phyloP scores from a whole-genome alignment of 306 rosid genomes.

The Sophora flavescens region DNA sequence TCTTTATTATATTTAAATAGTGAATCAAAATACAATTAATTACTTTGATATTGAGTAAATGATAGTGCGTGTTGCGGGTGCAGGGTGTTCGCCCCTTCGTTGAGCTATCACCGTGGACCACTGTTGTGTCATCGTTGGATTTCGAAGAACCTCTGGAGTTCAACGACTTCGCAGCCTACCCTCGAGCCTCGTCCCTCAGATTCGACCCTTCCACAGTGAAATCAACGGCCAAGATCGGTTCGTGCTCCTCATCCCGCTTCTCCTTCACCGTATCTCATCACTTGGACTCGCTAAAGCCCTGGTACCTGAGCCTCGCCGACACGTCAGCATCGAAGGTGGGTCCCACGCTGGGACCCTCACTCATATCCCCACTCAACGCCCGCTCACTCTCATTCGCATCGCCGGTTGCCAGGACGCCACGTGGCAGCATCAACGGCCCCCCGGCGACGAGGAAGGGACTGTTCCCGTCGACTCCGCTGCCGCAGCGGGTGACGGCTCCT shows the following conservation, averaged over 20 bases:
- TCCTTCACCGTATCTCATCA: constrained; percentile 93
- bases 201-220: constrained; percentile 63
- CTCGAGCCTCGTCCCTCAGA: constrained; percentile 89
- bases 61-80: constrained; percentile 24
- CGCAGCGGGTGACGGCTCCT: constrained; percentile 66
- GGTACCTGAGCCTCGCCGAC: constrained; percentile 92
- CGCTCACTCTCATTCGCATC: constrained; percentile 94
- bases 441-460: constrained; percentile 63
- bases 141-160: constrained; percentile 83
- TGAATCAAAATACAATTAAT: neutral
- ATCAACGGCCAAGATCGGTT: constrained; percentile 78
- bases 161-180: constrained; percentile 73
- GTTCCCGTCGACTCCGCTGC: constrained; percentile 87
- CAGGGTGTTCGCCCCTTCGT: constrained; percentile 93
- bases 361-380: constrained; percentile 87
- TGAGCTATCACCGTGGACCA: constrained; percentile 74
- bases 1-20: neutral
- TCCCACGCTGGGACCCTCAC: constrained; percentile 75
- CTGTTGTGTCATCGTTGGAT: constrained; percentile 79
- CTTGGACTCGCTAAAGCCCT: constrained; percentile 88
- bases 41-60: neutral
- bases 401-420: constrained; percentile 77
- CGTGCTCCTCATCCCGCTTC: constrained; percentile 93
- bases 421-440: constrained; percentile 54
- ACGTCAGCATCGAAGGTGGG: constrained; percentile 90